A percentile compares a stretch with the other conserved stretches of the same genome.
Conservation (phyloP, 805 yeast genomes). For the Ogataea degrootiae region DNA sequence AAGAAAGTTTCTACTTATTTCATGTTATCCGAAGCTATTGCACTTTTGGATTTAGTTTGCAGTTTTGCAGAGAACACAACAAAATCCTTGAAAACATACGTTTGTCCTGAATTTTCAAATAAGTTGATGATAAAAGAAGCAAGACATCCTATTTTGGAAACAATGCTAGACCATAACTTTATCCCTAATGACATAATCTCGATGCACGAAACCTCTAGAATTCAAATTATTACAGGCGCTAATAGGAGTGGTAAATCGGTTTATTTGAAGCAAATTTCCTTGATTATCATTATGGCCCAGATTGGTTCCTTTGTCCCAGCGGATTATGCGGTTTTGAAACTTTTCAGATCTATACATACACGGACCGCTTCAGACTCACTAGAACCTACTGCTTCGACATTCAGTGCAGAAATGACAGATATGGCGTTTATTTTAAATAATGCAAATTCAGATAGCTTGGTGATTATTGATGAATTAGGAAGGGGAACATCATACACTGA, state of each 20-base stretch:
- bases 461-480: constrained; percentile 54
- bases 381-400: constrained; percentile 36
- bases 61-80: constrained; percentile 25
- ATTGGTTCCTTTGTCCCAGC: constrained; percentile 52
- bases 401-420: constrained; percentile 44
- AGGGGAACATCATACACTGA: constrained; percentile 48
- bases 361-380: constrained; percentile 33
- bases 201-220: constrained; percentile 31
- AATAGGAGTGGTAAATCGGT: constrained; percentile 65
- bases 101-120: constrained; percentile 35
- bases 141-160: constrained; percentile 41
- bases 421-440: constrained; percentile 40
- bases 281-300: constrained; percentile 49
- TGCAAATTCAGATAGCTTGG: constrained; percentile 25
- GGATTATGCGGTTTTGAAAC: constrained; percentile 36
- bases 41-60: constrained; percentile 36
- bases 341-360: constrained; percentile 35
- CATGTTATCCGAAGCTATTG: constrained; percentile 39
- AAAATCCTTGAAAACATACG: constrained; percentile 16
- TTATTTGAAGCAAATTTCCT: constrained; percentile 47
- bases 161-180: constrained; percentile 11
- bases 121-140: constrained; percentile 28
- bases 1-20: constrained; percentile 32
- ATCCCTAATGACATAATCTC: constrained; percentile 37
- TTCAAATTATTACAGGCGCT: constrained; percentile 53